Conservation (phyloP, 2,329 filamentous ascomycete species). For the Phialocephala subalpina region DNA sequence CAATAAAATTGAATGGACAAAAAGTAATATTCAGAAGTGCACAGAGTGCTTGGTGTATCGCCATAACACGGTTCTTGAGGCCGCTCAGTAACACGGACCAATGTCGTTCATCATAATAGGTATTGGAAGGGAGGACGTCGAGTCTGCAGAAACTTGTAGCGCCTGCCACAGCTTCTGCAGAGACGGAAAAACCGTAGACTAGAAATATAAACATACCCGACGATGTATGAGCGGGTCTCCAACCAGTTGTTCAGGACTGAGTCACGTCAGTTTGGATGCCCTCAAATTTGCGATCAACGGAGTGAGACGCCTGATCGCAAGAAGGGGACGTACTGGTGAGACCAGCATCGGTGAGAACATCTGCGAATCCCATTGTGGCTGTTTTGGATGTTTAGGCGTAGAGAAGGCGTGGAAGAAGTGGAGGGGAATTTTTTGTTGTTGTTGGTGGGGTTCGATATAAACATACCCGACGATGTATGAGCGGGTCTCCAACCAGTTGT, state of each 20-base stretch:
- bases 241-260: slow-evolving; percentile 77
- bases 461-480: slow-evolving; percentile 87
- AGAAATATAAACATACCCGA: slow-evolving; percentile 70
- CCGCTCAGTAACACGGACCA: slow-evolving; percentile 97
- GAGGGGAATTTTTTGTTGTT: slow-evolving; percentile 22
- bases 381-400: slow-evolving; percentile 9
- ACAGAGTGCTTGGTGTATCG: slow-evolving; percentile 76
- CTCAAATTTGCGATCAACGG: slow-evolving; percentile 26
- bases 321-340: slow-evolving; percentile 56
- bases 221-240: slow-evolving; percentile 80
- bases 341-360: slow-evolving; percentile 72
- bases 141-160: slow-evolving; percentile 11
- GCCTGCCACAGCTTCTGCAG: slow-evolving; percentile 28
- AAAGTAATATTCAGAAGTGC: slow-evolving; percentile 72
- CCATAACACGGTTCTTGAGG: slow-evolving; percentile 90
- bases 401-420: slow-evolving; percentile 15
- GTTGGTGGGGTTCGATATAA: slow-evolving; percentile 21
- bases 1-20: slow-evolving; percentile 27
- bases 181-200: slow-evolving; percentile 30
- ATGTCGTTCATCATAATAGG: slow-evolving; percentile 80
- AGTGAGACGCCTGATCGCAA: slow-evolving; percentile 6
- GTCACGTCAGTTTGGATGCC: slow-evolving; percentile 42
- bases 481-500: slow-evolving; percentile 77
- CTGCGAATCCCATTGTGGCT: slow-evolving; percentile 71
- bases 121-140: slow-evolving; percentile 31